phyloP scores from a whole-genome alignment of 164 flowering plant genomes.

The Vitis riparia region DNA sequence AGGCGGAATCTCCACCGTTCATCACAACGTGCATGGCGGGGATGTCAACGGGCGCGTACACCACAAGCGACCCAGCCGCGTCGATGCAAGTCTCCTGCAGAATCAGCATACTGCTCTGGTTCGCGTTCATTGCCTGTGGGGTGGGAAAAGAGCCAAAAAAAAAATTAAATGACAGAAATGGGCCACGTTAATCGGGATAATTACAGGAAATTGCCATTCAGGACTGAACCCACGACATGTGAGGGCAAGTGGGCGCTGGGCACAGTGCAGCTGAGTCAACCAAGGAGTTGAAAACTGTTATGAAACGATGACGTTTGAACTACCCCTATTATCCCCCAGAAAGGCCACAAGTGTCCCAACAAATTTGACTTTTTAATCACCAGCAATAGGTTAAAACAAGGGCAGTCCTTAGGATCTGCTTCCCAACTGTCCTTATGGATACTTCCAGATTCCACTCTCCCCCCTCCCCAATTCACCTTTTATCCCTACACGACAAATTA shows the following conservation, averaged over 20 bases:
- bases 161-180: neutral
- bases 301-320: constrained; percentile 1
- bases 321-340: neutral
- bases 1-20: constrained; percentile 97
- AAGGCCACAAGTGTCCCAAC: constrained; percentile 25
- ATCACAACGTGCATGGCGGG: constrained; percentile 97
- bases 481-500: constrained; percentile 1
- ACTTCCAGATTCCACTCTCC: constrained; percentile 33
- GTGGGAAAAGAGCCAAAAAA: constrained; percentile 1
- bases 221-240: too few relatives aligned
- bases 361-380: constrained; percentile 31
- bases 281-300: neutral
- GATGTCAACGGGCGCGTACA: constrained; percentile 96
- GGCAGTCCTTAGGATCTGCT: constrained; percentile 9
- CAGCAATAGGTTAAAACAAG: constrained; percentile 1
- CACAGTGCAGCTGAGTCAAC: too few relatives aligned
- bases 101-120: constrained; percentile 91
- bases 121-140: constrained; percentile 78
- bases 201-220: constrained; percentile 12
- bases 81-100: constrained; percentile 93
- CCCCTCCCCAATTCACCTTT: constrained; percentile 17
- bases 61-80: constrained; percentile 84
- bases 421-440: constrained; percentile 29
- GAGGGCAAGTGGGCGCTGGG: too few relatives aligned
- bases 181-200: too few relatives aligned